Percentiles rank a stretch among this genome's conserved stretches.
Evolutionary conservation across 1,284 basidiomycete genomes (phyloP).

Genomic region (Marasmius fiardii): DNA sequence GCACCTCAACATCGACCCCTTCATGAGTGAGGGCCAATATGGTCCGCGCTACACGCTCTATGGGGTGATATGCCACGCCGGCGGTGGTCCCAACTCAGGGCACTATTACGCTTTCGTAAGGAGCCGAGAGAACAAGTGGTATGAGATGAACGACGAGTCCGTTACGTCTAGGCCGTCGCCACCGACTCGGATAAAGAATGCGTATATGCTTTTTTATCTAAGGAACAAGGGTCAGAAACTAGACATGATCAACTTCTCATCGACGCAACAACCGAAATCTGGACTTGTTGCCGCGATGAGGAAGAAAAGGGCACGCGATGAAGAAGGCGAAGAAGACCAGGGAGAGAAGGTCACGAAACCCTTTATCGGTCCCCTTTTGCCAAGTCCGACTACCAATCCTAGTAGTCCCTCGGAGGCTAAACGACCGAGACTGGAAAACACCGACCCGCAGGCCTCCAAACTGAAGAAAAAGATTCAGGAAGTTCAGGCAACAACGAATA

Average conservation of each 20-base stretch:
- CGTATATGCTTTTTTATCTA: constrained; percentile 94
- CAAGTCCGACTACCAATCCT: constrained; percentile 33
- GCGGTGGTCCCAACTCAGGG: constrained; percentile 90
- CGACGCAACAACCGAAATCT: constrained; percentile 26
- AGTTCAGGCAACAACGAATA: constrained; percentile 32
- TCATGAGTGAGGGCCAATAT: constrained; percentile 79
- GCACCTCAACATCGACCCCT: constrained; percentile 70
- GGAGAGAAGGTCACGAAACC: constrained; percentile 44
- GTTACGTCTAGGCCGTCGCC: constrained; percentile 45
- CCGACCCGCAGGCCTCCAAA: constrained; percentile 58
- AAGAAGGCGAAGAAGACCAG: constrained; percentile 45
- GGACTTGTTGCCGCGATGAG: constrained; percentile 56
- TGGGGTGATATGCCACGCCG: constrained; percentile 92
- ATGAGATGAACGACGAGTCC: constrained; percentile 91
- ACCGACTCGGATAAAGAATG: constrained; percentile 71
- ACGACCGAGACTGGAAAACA: constrained; percentile 21
- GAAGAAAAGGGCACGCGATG: constrained; percentile 52
- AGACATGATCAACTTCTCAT: constrained; percentile 44
- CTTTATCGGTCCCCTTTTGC: constrained; percentile 66
- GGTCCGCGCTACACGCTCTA: constrained; percentile 87
- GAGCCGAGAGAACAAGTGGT: constrained; percentile 73
- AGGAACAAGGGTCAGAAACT: constrained; percentile 72
- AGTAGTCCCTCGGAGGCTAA: constrained; percentile 20
- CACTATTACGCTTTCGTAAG: constrained; percentile 94
- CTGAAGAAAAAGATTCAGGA: constrained; percentile 65